These are phyloP conservation scores for Nemania sp. DNA, from an alignment of 2,329 filamentous ascomycete species.

Conservation along the genomic window DNA sequence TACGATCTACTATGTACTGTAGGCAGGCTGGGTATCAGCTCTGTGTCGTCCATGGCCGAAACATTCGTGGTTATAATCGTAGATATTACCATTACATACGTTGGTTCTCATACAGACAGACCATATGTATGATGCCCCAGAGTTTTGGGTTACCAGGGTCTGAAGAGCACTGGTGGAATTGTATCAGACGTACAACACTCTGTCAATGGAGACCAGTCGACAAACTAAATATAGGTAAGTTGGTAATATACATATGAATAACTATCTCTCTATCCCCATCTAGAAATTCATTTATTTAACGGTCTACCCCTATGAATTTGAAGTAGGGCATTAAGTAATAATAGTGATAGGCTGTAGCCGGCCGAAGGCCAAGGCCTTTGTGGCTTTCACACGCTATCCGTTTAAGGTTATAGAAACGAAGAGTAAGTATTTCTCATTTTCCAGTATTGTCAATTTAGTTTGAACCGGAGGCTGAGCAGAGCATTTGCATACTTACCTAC, in stretches of 20 bases:
- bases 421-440: no score
- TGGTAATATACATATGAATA: no score
- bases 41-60: background rate
- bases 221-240: no score
- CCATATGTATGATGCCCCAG: conserved; percentile 15
- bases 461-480: background rate
- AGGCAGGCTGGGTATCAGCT: conserved; percentile 12
- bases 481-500: no score
- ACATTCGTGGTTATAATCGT: conserved; percentile 18
- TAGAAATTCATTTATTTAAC: conserved; percentile 29
- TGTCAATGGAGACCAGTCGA: conserved; percentile 23
- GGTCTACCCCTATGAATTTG: conserved; percentile 10
- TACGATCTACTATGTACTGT: conserved; percentile 28
- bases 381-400: conserved; percentile 13
- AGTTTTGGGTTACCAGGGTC: conserved; percentile 27
- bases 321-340: background rate
- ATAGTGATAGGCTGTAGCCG: background rate
- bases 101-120: background rate
- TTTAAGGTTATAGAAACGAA: background rate
- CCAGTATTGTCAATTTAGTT: background rate
- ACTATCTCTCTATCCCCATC: conserved; percentile 2
- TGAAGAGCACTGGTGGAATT: conserved; percentile 18
- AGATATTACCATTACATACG: background rate
- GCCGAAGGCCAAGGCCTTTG: background rate
- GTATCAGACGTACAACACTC: conserved; percentile 26